Evolutionary conservation across 2,329 filamentous ascomycete species (phyloP).

Genomic region (Cercospora sojina): DNA sequence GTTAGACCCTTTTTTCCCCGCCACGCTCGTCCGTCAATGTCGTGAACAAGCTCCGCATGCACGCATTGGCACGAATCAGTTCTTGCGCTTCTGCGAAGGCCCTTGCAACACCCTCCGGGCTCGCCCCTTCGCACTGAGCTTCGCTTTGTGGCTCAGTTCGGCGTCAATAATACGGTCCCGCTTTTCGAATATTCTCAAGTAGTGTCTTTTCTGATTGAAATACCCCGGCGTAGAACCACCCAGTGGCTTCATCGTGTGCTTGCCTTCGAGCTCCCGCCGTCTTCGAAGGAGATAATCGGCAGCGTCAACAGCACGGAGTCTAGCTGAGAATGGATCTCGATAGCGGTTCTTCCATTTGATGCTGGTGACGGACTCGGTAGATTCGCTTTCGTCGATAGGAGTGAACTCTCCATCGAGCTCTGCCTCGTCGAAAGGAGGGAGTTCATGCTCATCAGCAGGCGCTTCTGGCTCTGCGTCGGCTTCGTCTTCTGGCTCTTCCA

Average conservation of each 20-base stretch:
- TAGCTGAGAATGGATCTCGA: slow-evolving; percentile 3
- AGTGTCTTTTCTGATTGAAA: no score
- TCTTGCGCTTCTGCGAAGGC: no score
- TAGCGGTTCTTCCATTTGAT: not conserved
- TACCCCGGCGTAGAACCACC: not conserved
- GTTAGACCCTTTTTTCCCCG: no score
- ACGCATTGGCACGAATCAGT: no score
- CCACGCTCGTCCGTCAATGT: no score
- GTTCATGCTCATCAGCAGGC: not conserved
- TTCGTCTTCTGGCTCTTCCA: not conserved
- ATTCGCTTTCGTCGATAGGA: not conserved
- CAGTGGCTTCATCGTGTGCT: not conserved
- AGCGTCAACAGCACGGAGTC: not conserved
- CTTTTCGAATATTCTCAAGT: no score
- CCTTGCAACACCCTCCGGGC: no score
- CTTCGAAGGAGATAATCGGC: not conserved
- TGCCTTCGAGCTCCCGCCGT: not conserved
- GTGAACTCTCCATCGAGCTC: not conserved
- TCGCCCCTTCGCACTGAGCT: no score
- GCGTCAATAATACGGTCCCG: no score
- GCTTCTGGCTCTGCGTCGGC: not conserved
- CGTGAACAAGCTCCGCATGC: no score
- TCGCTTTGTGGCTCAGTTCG: no score
- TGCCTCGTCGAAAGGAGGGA: not conserved
- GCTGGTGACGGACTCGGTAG: not conserved